phyloP scores from a whole-genome alignment of 106 monocot species.

The Iris macrosiphon region DNA sequence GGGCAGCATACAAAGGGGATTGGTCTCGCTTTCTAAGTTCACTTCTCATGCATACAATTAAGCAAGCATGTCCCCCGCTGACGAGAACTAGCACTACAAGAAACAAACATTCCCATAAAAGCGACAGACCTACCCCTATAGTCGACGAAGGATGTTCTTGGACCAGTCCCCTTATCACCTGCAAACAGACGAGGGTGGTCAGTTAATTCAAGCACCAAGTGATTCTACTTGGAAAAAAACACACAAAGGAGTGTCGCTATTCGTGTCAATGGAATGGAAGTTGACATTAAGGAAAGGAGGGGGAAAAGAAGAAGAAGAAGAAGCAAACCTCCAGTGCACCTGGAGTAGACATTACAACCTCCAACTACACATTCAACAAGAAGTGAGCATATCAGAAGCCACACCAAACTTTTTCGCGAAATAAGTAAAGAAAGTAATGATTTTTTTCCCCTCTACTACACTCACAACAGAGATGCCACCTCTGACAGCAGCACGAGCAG shows the following conservation, averaged over 20 bases:
- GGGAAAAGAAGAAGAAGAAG: background rate
- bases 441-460: conserved; percentile 1
- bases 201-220: background rate
- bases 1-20: too few relatives aligned
- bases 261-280: too few relatives aligned
- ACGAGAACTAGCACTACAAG: too few relatives aligned
- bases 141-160: conserved; percentile 39
- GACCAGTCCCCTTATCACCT: conserved; percentile 52
- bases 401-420: background rate
- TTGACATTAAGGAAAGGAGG: too few relatives aligned
- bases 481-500: conserved; percentile 68
- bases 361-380: conserved; percentile 44
- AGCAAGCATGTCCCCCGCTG: too few relatives aligned
- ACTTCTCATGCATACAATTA: too few relatives aligned
- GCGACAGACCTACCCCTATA: conserved; percentile 69
- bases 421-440: background rate
- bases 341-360: conserved; percentile 87
- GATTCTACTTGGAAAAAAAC: background rate
- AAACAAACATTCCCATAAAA: too few relatives aligned
- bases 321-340: conserved; percentile 82
- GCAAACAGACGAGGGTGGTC: conserved; percentile 6
- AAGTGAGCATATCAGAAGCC: background rate
- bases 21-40: too few relatives aligned
- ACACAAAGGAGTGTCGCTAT: too few relatives aligned
- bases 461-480: conserved; percentile 81